These are phyloP conservation scores for Malus hybrid DNA, from an alignment of 331 rosid species.

Conservation along the genomic window DNA sequence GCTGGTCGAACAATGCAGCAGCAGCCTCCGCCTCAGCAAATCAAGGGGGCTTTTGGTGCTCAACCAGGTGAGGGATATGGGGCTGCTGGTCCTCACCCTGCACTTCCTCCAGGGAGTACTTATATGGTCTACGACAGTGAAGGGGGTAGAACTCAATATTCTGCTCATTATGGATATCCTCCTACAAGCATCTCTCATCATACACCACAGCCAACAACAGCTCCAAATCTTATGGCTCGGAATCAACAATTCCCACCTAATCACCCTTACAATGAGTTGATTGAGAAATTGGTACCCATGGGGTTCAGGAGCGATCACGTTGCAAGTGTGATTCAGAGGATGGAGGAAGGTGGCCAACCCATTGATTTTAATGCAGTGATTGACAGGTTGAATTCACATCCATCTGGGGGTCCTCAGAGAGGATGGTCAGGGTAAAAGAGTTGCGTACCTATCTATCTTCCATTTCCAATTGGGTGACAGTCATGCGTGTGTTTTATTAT, in stretches of 20 bases:
- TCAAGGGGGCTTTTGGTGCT: constrained; percentile 46
- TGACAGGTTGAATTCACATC: constrained; percentile 70
- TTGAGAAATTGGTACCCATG: constrained; percentile 76
- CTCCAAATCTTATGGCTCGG: constrained; percentile 39
- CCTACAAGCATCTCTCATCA: constrained; percentile 56
- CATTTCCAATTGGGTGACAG: constrained; percentile 16
- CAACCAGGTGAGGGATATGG: constrained; percentile 60
- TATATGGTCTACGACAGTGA: constrained; percentile 86
- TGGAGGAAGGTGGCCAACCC: constrained; percentile 92
- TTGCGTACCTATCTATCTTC: constrained; percentile 3
- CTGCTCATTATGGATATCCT: constrained; percentile 66
- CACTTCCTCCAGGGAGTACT: constrained; percentile 53
- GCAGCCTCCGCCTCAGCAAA: constrained; percentile 73
- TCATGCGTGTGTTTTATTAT: constrained; percentile 72
- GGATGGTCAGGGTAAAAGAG: constrained; percentile 63
- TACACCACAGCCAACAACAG: constrained; percentile 37
- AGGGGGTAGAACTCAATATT: constrained; percentile 53
- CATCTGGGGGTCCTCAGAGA: constrained; percentile 63
- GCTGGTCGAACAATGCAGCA: constrained; percentile 62
- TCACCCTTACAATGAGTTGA: constrained; percentile 73
- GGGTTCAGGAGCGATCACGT: constrained; percentile 81
- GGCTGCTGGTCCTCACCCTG: constrained; percentile 33
- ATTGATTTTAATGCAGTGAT: constrained; percentile 80
- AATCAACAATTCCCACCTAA: constrained; percentile 56
- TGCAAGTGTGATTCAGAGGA: constrained; percentile 74